phyloP scores from a whole-genome alignment of 192 early-diverging fungal species.

The Geranomyces variabilis region DNA sequence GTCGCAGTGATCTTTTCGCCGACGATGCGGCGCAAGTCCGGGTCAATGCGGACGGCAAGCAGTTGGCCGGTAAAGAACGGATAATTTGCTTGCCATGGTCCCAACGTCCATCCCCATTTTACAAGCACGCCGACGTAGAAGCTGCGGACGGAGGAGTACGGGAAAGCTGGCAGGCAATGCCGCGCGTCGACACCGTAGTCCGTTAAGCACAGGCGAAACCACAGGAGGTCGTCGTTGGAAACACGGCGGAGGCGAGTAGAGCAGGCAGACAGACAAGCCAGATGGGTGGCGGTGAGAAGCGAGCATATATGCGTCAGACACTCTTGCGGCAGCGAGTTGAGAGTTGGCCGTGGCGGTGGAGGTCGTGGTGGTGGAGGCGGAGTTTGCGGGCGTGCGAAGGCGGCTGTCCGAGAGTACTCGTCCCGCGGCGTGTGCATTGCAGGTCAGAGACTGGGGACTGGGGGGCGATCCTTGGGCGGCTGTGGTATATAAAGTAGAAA shows the following conservation, averaged over 20 bases:
- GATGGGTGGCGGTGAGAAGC: not conserved
- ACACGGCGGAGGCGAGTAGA: not conserved
- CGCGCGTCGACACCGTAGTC: slow-evolving; percentile 11
- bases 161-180: not conserved
- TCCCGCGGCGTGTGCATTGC: too few species aligned
- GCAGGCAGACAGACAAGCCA: not conserved
- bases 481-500: too few species aligned
- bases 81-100: slow-evolving; percentile 26
- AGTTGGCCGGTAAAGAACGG: slow-evolving; percentile 25
- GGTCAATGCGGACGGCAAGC: slow-evolving; percentile 10
- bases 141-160: not conserved
- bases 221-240: slow-evolving; percentile 4
- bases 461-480: too few species aligned
- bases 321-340: slow-evolving; percentile 3
- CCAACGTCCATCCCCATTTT: slow-evolving; percentile 17
- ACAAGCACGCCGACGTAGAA: slow-evolving; percentile 20
- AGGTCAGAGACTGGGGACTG: too few species aligned
- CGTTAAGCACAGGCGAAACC: not conserved
- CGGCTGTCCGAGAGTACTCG: too few species aligned
- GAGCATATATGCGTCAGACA: not conserved
- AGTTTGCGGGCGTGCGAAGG: too few species aligned
- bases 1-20: not conserved
- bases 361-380: too few species aligned
- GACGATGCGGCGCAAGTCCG: not conserved
- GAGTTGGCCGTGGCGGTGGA: too few species aligned